Evolutionary conservation across 1,139 yeast genomes (phyloP), one percentile per base, ranked within the genome.

Genomic region (Pichia sp.): DNA sequence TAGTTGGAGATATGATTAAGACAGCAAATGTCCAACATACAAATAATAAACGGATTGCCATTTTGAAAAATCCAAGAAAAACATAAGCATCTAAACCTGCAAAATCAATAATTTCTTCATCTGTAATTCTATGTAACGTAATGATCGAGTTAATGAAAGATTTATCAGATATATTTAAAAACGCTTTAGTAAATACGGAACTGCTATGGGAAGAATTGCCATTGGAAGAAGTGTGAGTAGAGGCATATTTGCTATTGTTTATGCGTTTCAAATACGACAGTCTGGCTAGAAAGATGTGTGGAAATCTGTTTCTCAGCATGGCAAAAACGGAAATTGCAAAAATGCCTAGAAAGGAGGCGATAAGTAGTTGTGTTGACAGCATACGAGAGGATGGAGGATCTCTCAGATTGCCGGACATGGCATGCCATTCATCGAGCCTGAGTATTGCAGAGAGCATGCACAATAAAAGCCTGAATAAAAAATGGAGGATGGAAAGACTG

Each of bases 61-160:
- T 80, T 51, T 79, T 79, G 66, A 81, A 83, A 59, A 83, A 81
- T 0, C 83, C 80, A 28, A 83, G 59, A 54, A 81, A 81, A 33
- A 89, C 96, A 62, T 76, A 88, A 0, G 97, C 96, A 63, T 91
- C 98, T 33, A 91, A 65, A 0, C 98, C 98, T 1, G 96, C 96
- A 56, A 81, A 82, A 47, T 86, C 89, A 41, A 91, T 68, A 2
- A 91, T 76, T 50, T 88, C 87, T 27, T 76, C 73, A 53, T 91
- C 97, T 21, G 72, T 70, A 15, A 88, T 77, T 15, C 62, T 63
- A 58, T 75, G 76, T 15, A 89, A 64, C 0, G 78, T 74, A 1
- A 79, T 73, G 7, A 89, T 68, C 96, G 96, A 89, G 1, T 91
- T 87, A 53, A 88, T 80, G 19, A 84, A 57, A 5, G 85, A 70